Evolutionary conservation across 1,284 basidiomycete species (phyloP), one percentile per base, ranked within the genome.

Genomic region (Irpex lacteus): DNA sequence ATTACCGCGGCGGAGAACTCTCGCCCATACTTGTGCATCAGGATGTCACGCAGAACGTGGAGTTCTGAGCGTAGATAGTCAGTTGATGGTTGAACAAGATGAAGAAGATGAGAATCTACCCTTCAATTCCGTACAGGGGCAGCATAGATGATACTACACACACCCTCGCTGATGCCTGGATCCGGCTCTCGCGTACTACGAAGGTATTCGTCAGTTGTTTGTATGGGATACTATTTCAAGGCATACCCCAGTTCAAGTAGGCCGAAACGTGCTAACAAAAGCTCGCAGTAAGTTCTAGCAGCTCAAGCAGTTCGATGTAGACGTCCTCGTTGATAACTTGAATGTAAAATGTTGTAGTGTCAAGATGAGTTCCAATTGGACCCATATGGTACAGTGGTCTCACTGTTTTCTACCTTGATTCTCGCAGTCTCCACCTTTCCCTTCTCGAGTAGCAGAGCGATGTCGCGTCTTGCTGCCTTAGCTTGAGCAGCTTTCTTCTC

Each of bases 241-340:
- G 59, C 49, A 49, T 69, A 94, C 89, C 84, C 88, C 73, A 90
- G 86, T 73, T 99, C 97, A 60, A 98, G 83, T 18, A 98, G 78
- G 6, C 94, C 93, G 72, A 98, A 98, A 37, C 97, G 86, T 4
- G 96, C 94, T 26, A 96, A 83, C n/a, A 98, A 78, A 18, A 96
- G 86, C 74, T 99, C 97, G 66, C 90, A 90, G 74, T 98, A 98
- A 98, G 85, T 80, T 98, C 96, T 47, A 99, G 81, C 4, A 98
- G 80, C 74, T 99, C 96, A 52, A 98, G 78, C 21, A 98, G 82
- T 74, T 98, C 95, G 49, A 93, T 79, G 72, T 91, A 84, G 52
- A 95, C 85, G 72, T 96, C 95, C 71, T 96, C 94, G 71, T 91
- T 86, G 72, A 96, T 94, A 65, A 95, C 89, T 86, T 73, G 37